A percentile compares a stretch with the other conserved stretches of the same genome.
Evolutionary conservation across 306 rosid species (phyloP).

Genomic region (Medicago ruthenica): DNA sequence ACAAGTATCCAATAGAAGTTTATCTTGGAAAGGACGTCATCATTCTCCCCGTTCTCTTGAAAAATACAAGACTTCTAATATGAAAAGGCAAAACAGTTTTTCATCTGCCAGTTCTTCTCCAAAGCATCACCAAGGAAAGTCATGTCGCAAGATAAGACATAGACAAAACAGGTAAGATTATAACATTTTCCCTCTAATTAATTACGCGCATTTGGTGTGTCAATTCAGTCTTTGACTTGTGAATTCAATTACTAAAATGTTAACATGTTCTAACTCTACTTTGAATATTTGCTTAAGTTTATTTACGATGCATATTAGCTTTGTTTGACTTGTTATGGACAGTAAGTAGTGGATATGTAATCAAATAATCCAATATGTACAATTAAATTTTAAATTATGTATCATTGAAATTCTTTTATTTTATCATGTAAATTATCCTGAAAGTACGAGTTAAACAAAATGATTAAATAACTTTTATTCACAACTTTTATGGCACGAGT

Average conservation of each 20-base stretch:
- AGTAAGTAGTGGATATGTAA: neutral
- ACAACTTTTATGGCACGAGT: too few relatives aligned
- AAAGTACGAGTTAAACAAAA: too few relatives aligned
- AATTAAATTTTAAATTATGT: too few relatives aligned
- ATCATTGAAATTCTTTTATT: too few relatives aligned
- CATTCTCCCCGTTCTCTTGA: conserved; percentile 62
- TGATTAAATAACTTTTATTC: too few relatives aligned
- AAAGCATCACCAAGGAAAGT: conserved; percentile 73
- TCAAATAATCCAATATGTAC: too few relatives aligned
- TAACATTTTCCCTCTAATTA: neutral
- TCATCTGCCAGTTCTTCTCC: conserved; percentile 69
- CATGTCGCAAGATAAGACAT: conserved; percentile 82
- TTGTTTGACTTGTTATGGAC: neutral
- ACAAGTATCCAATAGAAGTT: conserved; percentile 62
- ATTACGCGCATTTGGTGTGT: neutral
- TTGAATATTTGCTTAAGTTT: neutral
- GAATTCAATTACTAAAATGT: neutral
- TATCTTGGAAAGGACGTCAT: conserved; percentile 92
- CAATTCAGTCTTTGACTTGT: neutral
- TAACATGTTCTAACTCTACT: neutral
- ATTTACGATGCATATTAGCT: neutral
- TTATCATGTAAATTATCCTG: too few relatives aligned
- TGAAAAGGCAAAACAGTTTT: conserved; percentile 60
- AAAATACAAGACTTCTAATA: conserved; percentile 56
- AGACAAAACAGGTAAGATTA: conserved; percentile 64